phyloP scores from a whole-genome alignment of 768 basidiomycete species.

The Crepidotus variabilis region DNA sequence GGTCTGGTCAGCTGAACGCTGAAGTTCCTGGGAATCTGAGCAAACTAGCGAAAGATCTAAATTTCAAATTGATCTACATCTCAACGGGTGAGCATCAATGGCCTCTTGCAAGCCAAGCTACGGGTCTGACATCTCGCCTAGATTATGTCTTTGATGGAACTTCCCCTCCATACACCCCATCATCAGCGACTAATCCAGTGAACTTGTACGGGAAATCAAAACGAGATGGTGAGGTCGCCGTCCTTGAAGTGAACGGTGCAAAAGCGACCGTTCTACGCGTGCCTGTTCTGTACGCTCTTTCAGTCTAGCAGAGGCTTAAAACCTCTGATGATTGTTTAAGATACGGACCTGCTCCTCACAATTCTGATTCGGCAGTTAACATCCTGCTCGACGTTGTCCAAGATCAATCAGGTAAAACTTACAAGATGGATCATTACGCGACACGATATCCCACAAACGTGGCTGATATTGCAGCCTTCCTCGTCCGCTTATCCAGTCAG shows the following conservation, averaged over 20 bases:
- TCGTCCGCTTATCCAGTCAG: slow-evolving; percentile 70
- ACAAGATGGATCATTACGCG: slow-evolving; percentile 96
- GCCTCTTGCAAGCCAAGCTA: not conserved
- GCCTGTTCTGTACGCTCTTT: slow-evolving; percentile 70
- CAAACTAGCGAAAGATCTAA: slow-evolving; percentile 52
- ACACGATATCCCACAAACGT: slow-evolving; percentile 92
- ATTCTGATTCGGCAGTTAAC: slow-evolving; percentile 88
- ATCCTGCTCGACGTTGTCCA: slow-evolving; percentile 81
- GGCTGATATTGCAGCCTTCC: slow-evolving; percentile 79
- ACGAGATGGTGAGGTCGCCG: slow-evolving; percentile 80
- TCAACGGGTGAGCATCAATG: slow-evolving; percentile 64
- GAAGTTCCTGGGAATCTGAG: slow-evolving; percentile 73
- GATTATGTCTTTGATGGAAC: slow-evolving; percentile 97
- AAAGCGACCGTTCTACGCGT: slow-evolving; percentile 76
- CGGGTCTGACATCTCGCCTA: slow-evolving; percentile 19
- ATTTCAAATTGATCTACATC: slow-evolving; percentile 82
- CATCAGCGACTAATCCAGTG: slow-evolving; percentile 72
- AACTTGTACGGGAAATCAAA: slow-evolving; percentile 90
- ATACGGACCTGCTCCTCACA: slow-evolving; percentile 82
- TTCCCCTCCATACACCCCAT: slow-evolving; percentile 84
- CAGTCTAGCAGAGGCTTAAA: not conserved
- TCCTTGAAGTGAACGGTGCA: slow-evolving; percentile 55
- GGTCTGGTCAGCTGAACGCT: slow-evolving; percentile 68
- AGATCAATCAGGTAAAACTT: slow-evolving; percentile 82
- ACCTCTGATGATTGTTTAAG: slow-evolving; percentile 31